Percentiles rank a stretch among this genome's conserved stretches.
These are phyloP conservation scores for Corrigiola litoralis DNA, from an alignment of 179 eudicot species.

Conservation along the genomic window DNA sequence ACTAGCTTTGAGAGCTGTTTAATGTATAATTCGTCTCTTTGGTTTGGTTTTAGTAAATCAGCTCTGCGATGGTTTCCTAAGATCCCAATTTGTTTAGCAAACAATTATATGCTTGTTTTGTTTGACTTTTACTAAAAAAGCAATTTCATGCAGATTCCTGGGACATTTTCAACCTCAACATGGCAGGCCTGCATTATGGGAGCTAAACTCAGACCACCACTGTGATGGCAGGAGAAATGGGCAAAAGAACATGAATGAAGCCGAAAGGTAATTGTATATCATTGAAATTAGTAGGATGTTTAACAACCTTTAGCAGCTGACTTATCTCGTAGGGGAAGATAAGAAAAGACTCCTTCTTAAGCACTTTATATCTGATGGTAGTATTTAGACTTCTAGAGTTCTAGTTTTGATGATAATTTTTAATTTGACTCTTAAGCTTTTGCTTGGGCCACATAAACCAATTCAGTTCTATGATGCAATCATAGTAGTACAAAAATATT, in stretches of 20 bases:
- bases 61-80: neutral
- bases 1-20: neutral
- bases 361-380: neutral
- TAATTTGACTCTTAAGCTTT: too few relatives aligned
- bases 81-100: neutral
- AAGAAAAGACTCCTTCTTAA: too few relatives aligned
- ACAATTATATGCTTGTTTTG: neutral
- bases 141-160: constrained; percentile 51
- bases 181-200: constrained; percentile 70
- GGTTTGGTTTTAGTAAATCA: neutral
- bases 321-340: neutral
- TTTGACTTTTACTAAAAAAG: constrained; percentile 2
- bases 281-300: neutral
- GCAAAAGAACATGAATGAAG: constrained; percentile 29
- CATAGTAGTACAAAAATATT: too few relatives aligned
- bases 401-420: neutral
- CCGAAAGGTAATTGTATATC: constrained; percentile 46
- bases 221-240: constrained; percentile 41
- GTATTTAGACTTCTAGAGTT: neutral
- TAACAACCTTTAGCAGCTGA: neutral
- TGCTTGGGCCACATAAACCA: too few relatives aligned
- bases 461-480: too few relatives aligned
- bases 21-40: neutral
- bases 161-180: constrained; percentile 73
- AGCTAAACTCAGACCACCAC: constrained; percentile 49